A percentile compares a stretch with the other conserved stretches of the same genome.
These are phyloP conservation scores for Hyphodiscus sp. DNA, from an alignment of 2,329 filamentous ascomycete genomes.

Conservation along the genomic window DNA sequence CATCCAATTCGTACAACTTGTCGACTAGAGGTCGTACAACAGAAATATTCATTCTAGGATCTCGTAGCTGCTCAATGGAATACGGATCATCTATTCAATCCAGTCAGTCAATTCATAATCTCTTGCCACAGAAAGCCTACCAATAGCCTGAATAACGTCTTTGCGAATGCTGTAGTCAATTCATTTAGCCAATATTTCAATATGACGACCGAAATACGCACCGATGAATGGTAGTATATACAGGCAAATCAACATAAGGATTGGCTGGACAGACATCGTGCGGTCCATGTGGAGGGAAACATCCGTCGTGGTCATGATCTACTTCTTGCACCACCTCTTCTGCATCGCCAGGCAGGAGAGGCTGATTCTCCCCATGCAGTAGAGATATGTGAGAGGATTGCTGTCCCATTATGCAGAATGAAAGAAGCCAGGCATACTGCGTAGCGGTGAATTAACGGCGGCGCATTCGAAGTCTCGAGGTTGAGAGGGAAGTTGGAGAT, in stretches of 20 bases:
- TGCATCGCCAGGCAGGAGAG: slow-evolving; percentile 14
- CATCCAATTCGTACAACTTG: slow-evolving; percentile 70
- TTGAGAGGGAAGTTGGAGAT: not conserved
- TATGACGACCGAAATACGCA: slow-evolving; percentile 13
- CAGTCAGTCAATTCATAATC: not conserved
- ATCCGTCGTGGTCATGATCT: slow-evolving; percentile 18
- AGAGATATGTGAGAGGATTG: slow-evolving; percentile 1
- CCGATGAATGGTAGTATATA: slow-evolving; percentile 74
- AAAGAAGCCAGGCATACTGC: not conserved
- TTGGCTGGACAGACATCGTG: slow-evolving; percentile 23
- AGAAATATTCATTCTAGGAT: slow-evolving; percentile 67
- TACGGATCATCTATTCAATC: slow-evolving; percentile 49
- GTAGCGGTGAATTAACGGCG: not conserved
- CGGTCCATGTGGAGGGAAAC: slow-evolving; percentile 22
- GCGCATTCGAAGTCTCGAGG: not conserved
- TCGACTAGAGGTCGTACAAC: slow-evolving; percentile 79
- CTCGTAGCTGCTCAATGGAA: slow-evolving; percentile 69
- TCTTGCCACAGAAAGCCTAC: slow-evolving; percentile 38
- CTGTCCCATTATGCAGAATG: slow-evolving; percentile 1
- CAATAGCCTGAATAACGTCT: slow-evolving; percentile 57
- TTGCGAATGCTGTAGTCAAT: slow-evolving; percentile 42
- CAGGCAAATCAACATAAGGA: slow-evolving; percentile 45
- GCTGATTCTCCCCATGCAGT: slow-evolving; percentile 3
- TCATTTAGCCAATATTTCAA: not conserved
- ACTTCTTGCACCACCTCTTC: slow-evolving; percentile 8